These are phyloP conservation scores for Galerina marginata DNA, from an alignment of 768 basidiomycete genomes.

Conservation along the genomic window DNA sequence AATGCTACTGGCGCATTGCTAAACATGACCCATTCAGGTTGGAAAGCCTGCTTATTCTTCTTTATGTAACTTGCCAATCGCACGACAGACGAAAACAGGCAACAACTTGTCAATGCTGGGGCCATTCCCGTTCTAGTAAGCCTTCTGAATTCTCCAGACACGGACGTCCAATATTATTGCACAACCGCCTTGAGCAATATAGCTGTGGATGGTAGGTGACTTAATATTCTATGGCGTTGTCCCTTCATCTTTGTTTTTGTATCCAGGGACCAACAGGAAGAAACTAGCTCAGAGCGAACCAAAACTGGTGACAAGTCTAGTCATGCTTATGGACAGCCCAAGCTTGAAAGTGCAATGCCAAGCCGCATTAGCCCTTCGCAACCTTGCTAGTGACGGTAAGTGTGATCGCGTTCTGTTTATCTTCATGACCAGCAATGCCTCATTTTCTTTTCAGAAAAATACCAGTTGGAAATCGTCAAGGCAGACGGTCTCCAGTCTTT, in stretches of 20 bases:
- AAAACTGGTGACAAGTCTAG: conserved; percentile 91
- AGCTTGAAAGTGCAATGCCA: conserved; percentile 99
- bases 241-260: neutral
- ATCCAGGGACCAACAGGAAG: conserved; percentile 82
- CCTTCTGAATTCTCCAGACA: conserved; percentile 92
- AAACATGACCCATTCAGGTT: conserved; percentile 99
- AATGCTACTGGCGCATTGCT: conserved; percentile 97
- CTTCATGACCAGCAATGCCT: neutral
- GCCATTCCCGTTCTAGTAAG: conserved; percentile 97
- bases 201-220: conserved; percentile 83
- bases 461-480: conserved; percentile 98
- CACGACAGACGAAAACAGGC: conserved; percentile 89
- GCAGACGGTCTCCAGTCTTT: conserved; percentile 91
- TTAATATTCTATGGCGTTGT: neutral
- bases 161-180: conserved; percentile 99
- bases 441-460: conserved; percentile 73
- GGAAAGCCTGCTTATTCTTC: conserved; percentile 24
- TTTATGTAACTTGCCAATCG: conserved; percentile 3
- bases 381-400: conserved; percentile 95
- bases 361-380: conserved; percentile 93
- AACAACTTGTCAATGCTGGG: conserved; percentile 97
- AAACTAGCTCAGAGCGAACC: conserved; percentile 94
- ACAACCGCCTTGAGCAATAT: conserved; percentile 98
- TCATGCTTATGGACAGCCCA: conserved; percentile 94
- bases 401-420: conserved; percentile 7